Conservation (phyloP, 2,329 filamentous ascomycete genomes). For the Dothideomycetes sp. region DNA sequence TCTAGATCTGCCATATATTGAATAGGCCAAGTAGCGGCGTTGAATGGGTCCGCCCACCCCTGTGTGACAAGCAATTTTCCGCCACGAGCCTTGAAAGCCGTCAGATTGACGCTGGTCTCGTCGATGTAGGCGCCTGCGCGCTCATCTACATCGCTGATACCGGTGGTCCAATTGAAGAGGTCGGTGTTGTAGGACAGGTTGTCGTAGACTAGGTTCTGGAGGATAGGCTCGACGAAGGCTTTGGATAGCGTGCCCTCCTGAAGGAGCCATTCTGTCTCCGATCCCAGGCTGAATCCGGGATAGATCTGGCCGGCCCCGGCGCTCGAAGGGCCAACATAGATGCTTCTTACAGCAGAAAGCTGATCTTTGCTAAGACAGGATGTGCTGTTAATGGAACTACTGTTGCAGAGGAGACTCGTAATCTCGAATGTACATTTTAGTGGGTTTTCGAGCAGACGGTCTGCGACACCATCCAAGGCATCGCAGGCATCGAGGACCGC, state of each 20-base stretch:
- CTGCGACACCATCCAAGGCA: conserved; percentile 34
- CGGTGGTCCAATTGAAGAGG: conserved; percentile 26
- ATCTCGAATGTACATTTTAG: conserved; percentile 30
- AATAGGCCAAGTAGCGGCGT: conserved; percentile 26
- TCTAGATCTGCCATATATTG: conserved; percentile 22
- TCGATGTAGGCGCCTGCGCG: conserved; percentile 27
- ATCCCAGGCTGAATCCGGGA: conserved; percentile 29
- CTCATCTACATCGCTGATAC: conserved; percentile 23
- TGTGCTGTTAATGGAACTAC: conserved; percentile 7
- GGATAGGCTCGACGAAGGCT: conserved; percentile 26
- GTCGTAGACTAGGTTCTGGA: conserved; percentile 33
- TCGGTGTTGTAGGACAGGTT: conserved; percentile 24
- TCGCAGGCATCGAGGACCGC: conserved; percentile 34
- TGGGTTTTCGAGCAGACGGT: conserved; percentile 38
- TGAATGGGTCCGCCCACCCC: conserved; percentile 28
- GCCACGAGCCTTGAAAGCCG: conserved; percentile 18
- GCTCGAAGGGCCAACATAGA: conserved; percentile 22
- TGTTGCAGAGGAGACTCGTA: conserved; percentile 19
- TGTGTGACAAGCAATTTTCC: conserved; percentile 29
- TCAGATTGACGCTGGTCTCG: conserved; percentile 22
- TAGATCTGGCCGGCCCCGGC: conserved; percentile 21
- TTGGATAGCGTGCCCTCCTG: conserved; percentile 25
- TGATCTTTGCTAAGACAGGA: conserved; percentile 23
- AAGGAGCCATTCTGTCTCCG: conserved; percentile 26
- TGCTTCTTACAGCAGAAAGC: conserved; percentile 19